A percentile compares a stretch with the other conserved stretches of the same genome.
phyloP scores from a whole-genome alignment of 768 basidiomycete genomes.

The Asterophora lycoperdoides region DNA sequence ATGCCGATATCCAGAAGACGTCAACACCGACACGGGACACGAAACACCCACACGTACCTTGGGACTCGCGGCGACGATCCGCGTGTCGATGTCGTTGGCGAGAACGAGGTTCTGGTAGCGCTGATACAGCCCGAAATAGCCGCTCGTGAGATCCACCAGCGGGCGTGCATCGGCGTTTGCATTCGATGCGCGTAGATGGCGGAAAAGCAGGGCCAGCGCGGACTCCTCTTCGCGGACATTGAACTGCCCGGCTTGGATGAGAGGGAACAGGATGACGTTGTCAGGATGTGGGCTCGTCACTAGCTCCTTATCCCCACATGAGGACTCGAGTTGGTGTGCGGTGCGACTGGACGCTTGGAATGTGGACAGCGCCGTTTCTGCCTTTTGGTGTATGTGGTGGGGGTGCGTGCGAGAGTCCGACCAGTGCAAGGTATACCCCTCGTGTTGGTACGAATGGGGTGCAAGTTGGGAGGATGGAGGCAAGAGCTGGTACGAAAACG shows the following conservation, averaged over 20 bases:
- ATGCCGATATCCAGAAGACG: slow-evolving; percentile 24
- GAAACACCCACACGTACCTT: slow-evolving; percentile 48
- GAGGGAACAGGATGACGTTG: slow-evolving; percentile 62
- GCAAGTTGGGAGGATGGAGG: slow-evolving; percentile 1
- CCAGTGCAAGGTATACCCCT: slow-evolving; percentile 62
- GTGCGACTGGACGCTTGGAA: slow-evolving; percentile 50
- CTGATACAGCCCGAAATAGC: slow-evolving; percentile 87
- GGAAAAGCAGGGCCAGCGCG: slow-evolving; percentile 53
- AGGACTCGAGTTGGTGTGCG: slow-evolving; percentile 2
- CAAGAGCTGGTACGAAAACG: slow-evolving; percentile 67
- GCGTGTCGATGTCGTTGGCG: slow-evolving; percentile 48
- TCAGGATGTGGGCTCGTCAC: slow-evolving; percentile 20
- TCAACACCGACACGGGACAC: background rate
- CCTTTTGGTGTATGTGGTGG: slow-evolving; percentile 61
- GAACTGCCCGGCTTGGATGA: slow-evolving; percentile 89
- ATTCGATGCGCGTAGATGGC: slow-evolving; percentile 14
- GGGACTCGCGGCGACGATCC: slow-evolving; percentile 84
- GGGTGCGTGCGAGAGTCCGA: slow-evolving; percentile 61
- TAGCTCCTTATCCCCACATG: background rate
- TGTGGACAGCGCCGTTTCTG: slow-evolving; percentile 46
- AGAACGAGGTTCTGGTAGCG: slow-evolving; percentile 76
- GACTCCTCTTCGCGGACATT: slow-evolving; percentile 82
- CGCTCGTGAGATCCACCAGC: slow-evolving; percentile 83
- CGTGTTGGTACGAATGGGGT: slow-evolving; percentile 30
- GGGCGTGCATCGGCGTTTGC: slow-evolving; percentile 26